These are phyloP conservation scores for Sequoia sempervirens DNA, from an alignment of 75 land plant genomes.

Conservation along the genomic window DNA sequence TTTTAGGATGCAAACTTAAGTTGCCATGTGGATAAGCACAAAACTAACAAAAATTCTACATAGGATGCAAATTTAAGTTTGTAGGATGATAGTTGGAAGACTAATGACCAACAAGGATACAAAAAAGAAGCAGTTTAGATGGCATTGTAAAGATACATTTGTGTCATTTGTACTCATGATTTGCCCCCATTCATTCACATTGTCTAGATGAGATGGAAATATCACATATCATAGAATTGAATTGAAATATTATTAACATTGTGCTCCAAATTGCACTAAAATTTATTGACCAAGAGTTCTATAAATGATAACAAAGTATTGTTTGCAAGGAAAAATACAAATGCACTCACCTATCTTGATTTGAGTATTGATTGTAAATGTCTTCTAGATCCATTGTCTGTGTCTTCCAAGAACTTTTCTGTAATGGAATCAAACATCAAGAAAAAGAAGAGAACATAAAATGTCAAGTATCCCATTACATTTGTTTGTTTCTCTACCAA, in stretches of 20 bases:
- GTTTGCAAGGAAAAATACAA: background rate
- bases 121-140: background rate
- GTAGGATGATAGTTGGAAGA: background rate
- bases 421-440: background rate
- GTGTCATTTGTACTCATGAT: background rate
- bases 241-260: background rate
- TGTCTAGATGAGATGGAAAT: background rate
- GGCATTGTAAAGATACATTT: background rate
- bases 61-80: background rate
- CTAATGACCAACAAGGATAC: background rate
- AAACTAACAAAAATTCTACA: background rate
- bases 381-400: background rate
- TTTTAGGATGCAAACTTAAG: background rate
- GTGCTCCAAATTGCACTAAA: background rate
- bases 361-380: conserved; percentile 2
- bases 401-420: conserved; percentile 4
- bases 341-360: conserved; percentile 1
- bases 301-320: background rate
- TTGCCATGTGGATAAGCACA: background rate
- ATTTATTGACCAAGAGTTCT: too few species aligned
- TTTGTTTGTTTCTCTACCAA: background rate
- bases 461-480: background rate
- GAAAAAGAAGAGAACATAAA: background rate
- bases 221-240: background rate
- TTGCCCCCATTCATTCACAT: too few species aligned